Base-by-base conservation (phyloP, 495 filamentous ascomycete genomes). In the Hyaloscypha bicolor region DNA sequence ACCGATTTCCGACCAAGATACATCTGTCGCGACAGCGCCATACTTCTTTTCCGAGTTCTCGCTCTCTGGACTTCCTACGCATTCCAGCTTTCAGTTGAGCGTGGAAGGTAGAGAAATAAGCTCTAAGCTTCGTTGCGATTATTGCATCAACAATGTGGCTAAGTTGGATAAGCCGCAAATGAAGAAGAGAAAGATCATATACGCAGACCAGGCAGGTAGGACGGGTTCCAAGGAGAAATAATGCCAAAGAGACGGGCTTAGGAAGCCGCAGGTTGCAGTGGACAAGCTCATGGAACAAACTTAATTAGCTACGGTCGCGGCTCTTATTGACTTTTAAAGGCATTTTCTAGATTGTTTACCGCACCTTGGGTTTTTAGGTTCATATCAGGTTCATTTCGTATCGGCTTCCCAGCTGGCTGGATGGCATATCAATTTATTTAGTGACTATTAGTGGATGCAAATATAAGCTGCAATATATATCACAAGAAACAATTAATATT, bases 321-420 rank as follows among this genome's bases (percentile, higher is more conserved):
- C 63, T 65, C 21, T 64, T 56, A 9, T 64, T 64, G 62, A 57
- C 29, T 64, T 65, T 65, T 65, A 22, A 65, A 65, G 59, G 37
- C 35, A 64, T 65, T 65, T 65, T 65, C 55, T 60, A 65, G 63
- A 65, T 55, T 60, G 55, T 65, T 64, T 65, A 64, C 60, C 37
- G 39, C 62, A 32, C 42, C 52, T 64, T 31, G 45, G 53, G 52
- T 64, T 64, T 64, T n/a, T n/a, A n/a, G n/a, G n/a, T n/a, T n/a
- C n/a, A n/a, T n/a, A n/a, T 29, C 62, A 57, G 60, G 55, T 59
- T 65, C 55, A 65, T 65, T 65, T 65, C 33, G 51, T 25, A 65
- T 65, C 37, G 63, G 63, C 60, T 59, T 65, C 63, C 58, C 58
- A 45, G 64, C 64, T 66, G 45, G 64, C 48, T 60, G 22, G 64